Base-by-base conservation (phyloP, 352 stramenopile genomes). In the Thalassiosira mediterranea region DNA sequence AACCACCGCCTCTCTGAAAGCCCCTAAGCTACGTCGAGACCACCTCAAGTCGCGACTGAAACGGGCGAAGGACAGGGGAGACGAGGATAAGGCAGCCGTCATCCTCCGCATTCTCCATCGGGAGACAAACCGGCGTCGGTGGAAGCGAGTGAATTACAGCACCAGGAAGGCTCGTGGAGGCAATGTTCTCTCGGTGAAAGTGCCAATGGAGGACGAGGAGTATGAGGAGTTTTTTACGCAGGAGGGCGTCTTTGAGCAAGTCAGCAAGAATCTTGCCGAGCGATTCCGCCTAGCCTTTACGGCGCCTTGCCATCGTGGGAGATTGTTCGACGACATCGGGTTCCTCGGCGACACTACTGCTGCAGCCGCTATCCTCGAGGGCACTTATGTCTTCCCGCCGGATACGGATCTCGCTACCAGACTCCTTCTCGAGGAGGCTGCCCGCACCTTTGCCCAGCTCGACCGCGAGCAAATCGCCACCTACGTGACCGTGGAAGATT, bases 401-500 rank as follows among this genome's bases (percentile, higher is more conserved):
- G 47, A 51, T 7, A 69, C 48, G 17, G 54, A 67, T 56, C 13
- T 17, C 15, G 37, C 19, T 0, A 3, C 51, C 0, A 13, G 28
- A 0, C 21, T 34, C 1, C 47, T 76, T 1, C 26, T 68, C 5
- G 17, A 57, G 7, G 65, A 76, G 40, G 47, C 53, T 31, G 66
- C 66, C 1, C 13, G 1, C 4, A 21, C 64, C 0, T 64, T 44
- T 17, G 26, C 15, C 1, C 1, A 54, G 4, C 31, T 11, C 2
- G 17, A 21, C 28, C 4, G 21, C 15, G 1, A 38, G 1, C 0
- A 47, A 0, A 10, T 46, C 1, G 4, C 4, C 7, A 21, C 15
- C 2, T 31, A 48, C 1, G 38, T 64, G 1, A 71, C 57, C 1
- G 28, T 51, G 4, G 60, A 67, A 17, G 62, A 66, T 3, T 78